Conservation (phyloP, 2,329 filamentous ascomycete genomes). For the Venturia oleaginea region DNA sequence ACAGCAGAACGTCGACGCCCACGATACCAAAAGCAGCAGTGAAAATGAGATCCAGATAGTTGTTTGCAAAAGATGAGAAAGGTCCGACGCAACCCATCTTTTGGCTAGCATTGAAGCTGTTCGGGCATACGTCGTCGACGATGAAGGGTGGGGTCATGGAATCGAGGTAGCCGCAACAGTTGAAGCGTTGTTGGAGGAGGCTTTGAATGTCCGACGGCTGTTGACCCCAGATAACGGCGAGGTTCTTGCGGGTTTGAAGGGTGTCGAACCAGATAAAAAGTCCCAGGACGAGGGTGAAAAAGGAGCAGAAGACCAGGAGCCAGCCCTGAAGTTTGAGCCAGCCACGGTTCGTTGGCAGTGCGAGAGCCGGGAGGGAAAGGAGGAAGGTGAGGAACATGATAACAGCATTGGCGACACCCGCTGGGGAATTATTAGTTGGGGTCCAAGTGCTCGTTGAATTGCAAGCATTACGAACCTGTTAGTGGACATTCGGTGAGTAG, state of each 20-base stretch:
- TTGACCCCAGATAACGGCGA: constrained; percentile 51
- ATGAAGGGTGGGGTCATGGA: constrained; percentile 63
- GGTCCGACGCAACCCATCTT: constrained; percentile 60
- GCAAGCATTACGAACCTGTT: constrained; percentile 28
- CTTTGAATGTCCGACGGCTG: constrained; percentile 52
- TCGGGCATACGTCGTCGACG: constrained; percentile 58
- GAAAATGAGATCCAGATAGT: constrained; percentile 66
- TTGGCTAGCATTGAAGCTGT: constrained; percentile 59
- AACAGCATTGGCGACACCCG: constrained; percentile 62
- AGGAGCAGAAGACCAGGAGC: constrained; percentile 56
- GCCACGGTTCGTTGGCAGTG: constrained; percentile 54
- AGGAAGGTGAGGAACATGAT: constrained; percentile 64
- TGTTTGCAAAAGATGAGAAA: constrained; percentile 60
- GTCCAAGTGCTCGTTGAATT: neutral
- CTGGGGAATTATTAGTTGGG: constrained; percentile 27
- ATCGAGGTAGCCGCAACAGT: constrained; percentile 74
- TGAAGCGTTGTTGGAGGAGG: constrained; percentile 65
- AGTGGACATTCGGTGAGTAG: constrained; percentile 45
- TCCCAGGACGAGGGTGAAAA: constrained; percentile 53
- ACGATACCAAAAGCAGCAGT: constrained; percentile 74
- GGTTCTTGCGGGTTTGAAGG: constrained; percentile 54
- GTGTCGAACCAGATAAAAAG: constrained; percentile 61
- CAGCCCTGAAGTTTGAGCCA: constrained; percentile 64
- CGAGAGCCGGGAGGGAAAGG: constrained; percentile 60
- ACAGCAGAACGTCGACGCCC: constrained; percentile 58